These are phyloP conservation scores for Suillus alpinus DNA, from an alignment of 768 basidiomycete genomes.

Conservation along the genomic window DNA sequence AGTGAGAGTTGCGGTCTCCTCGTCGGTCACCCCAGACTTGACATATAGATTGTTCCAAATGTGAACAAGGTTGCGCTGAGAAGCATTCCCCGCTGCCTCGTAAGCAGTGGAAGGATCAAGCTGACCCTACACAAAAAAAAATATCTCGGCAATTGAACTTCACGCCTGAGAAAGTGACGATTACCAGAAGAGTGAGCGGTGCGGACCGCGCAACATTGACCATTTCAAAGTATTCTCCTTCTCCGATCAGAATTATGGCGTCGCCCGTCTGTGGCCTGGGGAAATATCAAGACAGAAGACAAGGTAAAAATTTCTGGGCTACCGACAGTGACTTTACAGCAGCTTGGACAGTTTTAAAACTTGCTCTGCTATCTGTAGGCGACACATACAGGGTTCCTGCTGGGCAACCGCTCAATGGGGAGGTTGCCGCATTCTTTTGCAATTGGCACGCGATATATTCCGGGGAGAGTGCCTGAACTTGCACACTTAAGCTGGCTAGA, in stretches of 20 bases:
- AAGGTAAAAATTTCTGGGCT: background rate
- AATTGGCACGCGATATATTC: constrained; percentile 49
- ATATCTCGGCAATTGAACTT: background rate
- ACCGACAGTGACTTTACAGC: constrained; percentile 55
- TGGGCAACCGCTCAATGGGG: constrained; percentile 53
- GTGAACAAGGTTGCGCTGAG: constrained; percentile 47
- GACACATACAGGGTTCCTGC: constrained; percentile 61
- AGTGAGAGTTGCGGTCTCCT: constrained; percentile 55
- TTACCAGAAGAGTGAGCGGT: constrained; percentile 56
- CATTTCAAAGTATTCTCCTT: constrained; percentile 59
- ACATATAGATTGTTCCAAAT: constrained; percentile 50
- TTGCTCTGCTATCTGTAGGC: constrained; percentile 39
- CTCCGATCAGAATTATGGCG: constrained; percentile 52
- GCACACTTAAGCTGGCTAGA: constrained; percentile 1
- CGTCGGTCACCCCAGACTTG: constrained; percentile 47
- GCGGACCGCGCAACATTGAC: constrained; percentile 53
- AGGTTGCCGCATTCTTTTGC: constrained; percentile 39
- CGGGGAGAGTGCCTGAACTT: constrained; percentile 40
- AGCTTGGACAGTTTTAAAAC: constrained; percentile 50
- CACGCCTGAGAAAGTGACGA: constrained; percentile 3
- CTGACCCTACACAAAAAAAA: constrained; percentile 42
- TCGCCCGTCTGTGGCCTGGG: constrained; percentile 39
- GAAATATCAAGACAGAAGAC: background rate
- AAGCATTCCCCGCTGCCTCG: constrained; percentile 40
- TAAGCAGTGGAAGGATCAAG: constrained; percentile 38